A percentile compares a stretch with the other conserved stretches of the same genome.
Conservation (phyloP, 495 filamentous ascomycete species). For the Aspergillus ellipticus region DNA sequence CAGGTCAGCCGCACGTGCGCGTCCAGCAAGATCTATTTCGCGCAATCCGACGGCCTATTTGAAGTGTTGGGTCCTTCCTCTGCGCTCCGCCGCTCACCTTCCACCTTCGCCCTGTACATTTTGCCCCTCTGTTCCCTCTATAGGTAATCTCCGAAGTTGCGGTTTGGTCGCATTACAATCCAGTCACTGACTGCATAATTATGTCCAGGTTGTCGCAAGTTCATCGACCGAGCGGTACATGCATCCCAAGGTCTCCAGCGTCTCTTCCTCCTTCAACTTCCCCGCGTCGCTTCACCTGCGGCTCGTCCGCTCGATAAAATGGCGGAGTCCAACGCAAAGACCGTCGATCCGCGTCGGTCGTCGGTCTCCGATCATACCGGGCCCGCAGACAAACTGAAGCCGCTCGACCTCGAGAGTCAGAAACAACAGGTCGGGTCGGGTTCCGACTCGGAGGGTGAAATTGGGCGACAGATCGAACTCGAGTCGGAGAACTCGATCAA, state of each 20-base stretch:
- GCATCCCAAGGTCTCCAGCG: constrained; percentile 30
- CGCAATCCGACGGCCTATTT: not conserved
- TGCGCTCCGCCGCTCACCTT: not conserved
- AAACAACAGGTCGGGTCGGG: constrained; percentile 20
- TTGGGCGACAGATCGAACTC: constrained; percentile 72
- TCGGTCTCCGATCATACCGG: constrained; percentile 26
- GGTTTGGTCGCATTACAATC: not conserved
- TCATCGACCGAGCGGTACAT: constrained; percentile 27
- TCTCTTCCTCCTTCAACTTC: constrained; percentile 25
- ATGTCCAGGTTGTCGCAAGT: not conserved
- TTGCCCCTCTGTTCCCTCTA: not conserved
- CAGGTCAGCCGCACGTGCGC: not conserved
- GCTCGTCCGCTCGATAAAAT: constrained; percentile 42
- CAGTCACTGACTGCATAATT: not conserved
- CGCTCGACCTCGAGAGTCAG: constrained; percentile 30
- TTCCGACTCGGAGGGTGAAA: constrained; percentile 35
- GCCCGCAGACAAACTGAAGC: constrained; percentile 25
- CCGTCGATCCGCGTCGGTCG: constrained; percentile 18
- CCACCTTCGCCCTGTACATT: not conserved
- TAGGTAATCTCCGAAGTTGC: not conserved
- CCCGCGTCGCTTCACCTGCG: constrained; percentile 33
- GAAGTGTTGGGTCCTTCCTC: not conserved
- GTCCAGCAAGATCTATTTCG: not conserved
- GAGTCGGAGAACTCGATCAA: constrained; percentile 78
- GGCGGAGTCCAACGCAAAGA: constrained; percentile 30